These are phyloP conservation scores for Vitis rotundifolia DNA, from an alignment of 164 flowering plant species.

Conservation along the genomic window DNA sequence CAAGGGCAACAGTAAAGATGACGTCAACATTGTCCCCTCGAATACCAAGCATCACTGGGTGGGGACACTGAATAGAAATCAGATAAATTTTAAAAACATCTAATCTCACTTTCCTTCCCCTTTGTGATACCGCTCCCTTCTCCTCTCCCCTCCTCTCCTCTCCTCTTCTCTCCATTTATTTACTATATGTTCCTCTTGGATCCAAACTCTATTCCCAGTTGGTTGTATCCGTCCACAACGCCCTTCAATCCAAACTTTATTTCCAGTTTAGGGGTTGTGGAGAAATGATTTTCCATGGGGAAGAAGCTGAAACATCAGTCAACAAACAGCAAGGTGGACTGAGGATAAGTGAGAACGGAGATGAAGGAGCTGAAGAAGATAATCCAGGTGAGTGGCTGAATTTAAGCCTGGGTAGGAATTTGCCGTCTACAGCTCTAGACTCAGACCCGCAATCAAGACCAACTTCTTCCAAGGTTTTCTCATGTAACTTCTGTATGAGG, in stretches of 20 bases:
- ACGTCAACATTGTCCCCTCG: conserved; percentile 39
- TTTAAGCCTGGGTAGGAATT: conserved; percentile 54
- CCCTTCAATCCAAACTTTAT: conserved; percentile 12
- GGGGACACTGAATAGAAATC: conserved; percentile 26
- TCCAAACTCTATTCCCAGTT: conserved; percentile 12
- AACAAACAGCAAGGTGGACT: conserved; percentile 6
- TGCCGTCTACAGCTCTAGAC: conserved; percentile 18
- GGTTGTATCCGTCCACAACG: conserved; percentile 5
- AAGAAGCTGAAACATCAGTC: conserved; percentile 14
- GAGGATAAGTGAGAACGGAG: conserved; percentile 1
- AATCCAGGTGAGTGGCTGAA: conserved; percentile 57
- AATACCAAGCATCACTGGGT: conserved; percentile 38
- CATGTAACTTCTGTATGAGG: conserved; percentile 88
- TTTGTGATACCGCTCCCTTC: conserved; percentile 15
- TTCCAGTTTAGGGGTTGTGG: not conserved
- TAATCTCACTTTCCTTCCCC: conserved; percentile 15
- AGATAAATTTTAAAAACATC: conserved; percentile 13
- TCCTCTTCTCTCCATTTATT: conserved; percentile 4
- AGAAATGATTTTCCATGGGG: conserved; percentile 31
- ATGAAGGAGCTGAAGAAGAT: conserved; percentile 22
- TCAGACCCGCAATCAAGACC: conserved; percentile 31
- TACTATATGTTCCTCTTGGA: too few relatives aligned
- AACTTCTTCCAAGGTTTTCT: conserved; percentile 54
- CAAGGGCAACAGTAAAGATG: conserved; percentile 34
- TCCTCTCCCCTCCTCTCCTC: conserved; percentile 10